These are phyloP conservation scores for Salix viminalis DNA, from an alignment of 345 rosid genomes.

Conservation along the genomic window DNA sequence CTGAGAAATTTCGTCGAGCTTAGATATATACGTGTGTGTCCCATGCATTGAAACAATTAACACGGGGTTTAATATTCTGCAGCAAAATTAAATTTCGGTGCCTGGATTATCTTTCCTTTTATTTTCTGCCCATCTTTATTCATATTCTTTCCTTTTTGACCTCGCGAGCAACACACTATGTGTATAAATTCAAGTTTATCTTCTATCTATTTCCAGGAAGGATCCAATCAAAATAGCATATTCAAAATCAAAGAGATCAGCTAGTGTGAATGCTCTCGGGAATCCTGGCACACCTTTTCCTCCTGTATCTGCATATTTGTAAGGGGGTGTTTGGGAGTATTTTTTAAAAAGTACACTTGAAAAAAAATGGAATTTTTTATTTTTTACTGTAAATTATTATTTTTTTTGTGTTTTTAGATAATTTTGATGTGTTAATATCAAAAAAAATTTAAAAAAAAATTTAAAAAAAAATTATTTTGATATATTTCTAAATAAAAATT, in stretches of 20 bases:
- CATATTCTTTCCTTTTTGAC: neutral
- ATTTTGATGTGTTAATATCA: too few species aligned
- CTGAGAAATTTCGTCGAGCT: too few species aligned
- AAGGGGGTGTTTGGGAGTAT: too few species aligned
- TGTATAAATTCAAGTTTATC: neutral
- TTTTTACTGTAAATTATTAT: too few species aligned
- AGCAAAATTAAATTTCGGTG: neutral
- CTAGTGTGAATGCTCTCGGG: neutral
- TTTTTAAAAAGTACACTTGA: too few species aligned
- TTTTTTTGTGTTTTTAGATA: rapidly evolving
- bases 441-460: too few species aligned
- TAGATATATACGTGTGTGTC: too few species aligned
- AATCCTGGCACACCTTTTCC: neutral
- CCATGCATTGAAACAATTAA: too few species aligned
- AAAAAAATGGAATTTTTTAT: too few species aligned
- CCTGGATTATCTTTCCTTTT: neutral
- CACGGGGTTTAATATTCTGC: neutral
- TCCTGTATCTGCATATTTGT: neutral
- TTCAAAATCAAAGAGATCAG: neutral
- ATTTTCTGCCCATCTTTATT: neutral
- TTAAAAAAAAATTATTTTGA: too few species aligned
- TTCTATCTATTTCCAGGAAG: neutral
- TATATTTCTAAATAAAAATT: too few species aligned
- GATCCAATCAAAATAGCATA: neutral
- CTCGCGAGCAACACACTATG: neutral